Conservation (phyloP, 148 eudicot genomes). For the Chenopodium album region DNA sequence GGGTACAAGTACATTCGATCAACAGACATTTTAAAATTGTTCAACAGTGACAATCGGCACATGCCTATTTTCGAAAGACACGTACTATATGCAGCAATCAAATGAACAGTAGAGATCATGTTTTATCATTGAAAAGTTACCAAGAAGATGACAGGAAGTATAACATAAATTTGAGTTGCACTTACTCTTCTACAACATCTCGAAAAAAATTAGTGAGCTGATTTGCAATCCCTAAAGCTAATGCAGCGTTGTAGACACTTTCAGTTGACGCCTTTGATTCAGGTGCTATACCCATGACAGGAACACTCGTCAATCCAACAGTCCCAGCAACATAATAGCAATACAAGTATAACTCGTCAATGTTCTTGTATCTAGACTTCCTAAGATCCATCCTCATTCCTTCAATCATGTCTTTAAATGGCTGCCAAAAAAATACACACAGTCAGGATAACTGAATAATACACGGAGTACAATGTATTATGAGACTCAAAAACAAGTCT, state of each 20-base stretch:
- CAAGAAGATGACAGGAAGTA: background rate
- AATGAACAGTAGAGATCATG: background rate
- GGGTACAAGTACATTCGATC: background rate
- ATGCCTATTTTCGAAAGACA: background rate
- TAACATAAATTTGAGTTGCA: background rate
- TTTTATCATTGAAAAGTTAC: background rate
- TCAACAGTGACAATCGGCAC: background rate
- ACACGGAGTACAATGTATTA: background rate
- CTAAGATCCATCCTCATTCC: slow-evolving; percentile 92
- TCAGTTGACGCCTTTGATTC: slow-evolving; percentile 84
- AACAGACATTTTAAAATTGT: background rate
- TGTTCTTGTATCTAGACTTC: slow-evolving; percentile 85
- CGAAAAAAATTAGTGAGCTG: slow-evolving; percentile 95
- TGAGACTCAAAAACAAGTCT: background rate
- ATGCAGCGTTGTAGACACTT: slow-evolving; percentile 81
- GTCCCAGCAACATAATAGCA: slow-evolving; percentile 99
- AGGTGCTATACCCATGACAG: slow-evolving; percentile 91
- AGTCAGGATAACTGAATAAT: slow-evolving; percentile 4
- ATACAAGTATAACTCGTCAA: slow-evolving; percentile 85
- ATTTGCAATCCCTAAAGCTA: slow-evolving; percentile 88
- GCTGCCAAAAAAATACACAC: slow-evolving; percentile 43
- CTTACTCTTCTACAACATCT: slow-evolving; percentile 99
- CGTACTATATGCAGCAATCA: background rate
- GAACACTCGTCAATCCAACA: slow-evolving; percentile 95
- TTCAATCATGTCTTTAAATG: slow-evolving; percentile 97